phyloP scores from a whole-genome alignment of 2,329 filamentous ascomycete genomes.

The Penicillium paneum region DNA sequence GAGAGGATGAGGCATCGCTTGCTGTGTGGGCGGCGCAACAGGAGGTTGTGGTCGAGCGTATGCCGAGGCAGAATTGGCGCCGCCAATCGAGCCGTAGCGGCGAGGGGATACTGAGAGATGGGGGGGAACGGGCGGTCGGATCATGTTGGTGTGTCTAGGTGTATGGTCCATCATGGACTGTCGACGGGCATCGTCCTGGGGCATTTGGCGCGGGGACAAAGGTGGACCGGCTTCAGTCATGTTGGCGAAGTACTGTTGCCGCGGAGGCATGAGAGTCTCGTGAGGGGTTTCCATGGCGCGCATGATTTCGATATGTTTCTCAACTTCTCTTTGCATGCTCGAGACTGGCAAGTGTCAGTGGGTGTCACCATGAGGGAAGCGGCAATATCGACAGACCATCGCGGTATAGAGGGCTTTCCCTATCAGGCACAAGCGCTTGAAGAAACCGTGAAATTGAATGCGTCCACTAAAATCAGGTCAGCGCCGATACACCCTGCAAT shows the following conservation, averaged over 20 bases:
- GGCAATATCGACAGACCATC: constrained; percentile 61
- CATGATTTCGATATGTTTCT: constrained; percentile 58
- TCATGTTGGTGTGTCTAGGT: constrained; percentile 59
- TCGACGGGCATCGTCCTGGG: constrained; percentile 78
- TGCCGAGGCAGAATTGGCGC: constrained; percentile 64
- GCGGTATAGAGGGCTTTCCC: constrained; percentile 73
- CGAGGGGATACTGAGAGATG: constrained; percentile 75
- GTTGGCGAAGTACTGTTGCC: constrained; percentile 64
- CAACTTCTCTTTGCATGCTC: constrained; percentile 62
- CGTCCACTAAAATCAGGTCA: constrained; percentile 59
- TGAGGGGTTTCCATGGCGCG: constrained; percentile 58
- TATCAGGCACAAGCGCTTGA: constrained; percentile 68
- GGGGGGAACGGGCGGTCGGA: constrained; percentile 76
- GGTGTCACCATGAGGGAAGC: background rate
- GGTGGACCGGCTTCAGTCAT: constrained; percentile 67
- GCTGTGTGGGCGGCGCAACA: constrained; percentile 61
- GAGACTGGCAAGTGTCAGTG: constrained; percentile 41
- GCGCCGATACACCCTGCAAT: constrained; percentile 3
- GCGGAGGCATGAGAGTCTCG: constrained; percentile 63
- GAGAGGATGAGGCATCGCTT: constrained; percentile 63
- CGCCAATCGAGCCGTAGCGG: constrained; percentile 82
- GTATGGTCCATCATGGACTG: constrained; percentile 63
- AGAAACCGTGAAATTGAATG: constrained; percentile 77
- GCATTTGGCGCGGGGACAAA: constrained; percentile 80
- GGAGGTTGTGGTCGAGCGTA: constrained; percentile 68